phyloP scores from a whole-genome alignment of 805 yeast genomes.

The Lachancea sp. region DNA sequence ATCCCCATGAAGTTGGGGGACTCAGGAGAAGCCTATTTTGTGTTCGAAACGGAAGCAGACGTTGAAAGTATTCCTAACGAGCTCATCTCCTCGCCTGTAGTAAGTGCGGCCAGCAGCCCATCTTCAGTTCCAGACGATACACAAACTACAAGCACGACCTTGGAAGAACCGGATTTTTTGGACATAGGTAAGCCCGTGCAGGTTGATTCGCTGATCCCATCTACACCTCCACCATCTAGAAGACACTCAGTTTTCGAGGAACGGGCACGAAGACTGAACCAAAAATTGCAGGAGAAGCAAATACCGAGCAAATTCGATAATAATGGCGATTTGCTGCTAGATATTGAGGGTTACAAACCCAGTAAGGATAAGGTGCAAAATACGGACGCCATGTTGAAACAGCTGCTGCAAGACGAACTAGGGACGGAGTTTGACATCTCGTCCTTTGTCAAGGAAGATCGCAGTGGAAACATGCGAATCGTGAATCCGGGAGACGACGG shows the following conservation, averaged over 20 bases:
- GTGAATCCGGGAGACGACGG: slow-evolving; percentile 30
- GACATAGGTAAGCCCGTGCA: slow-evolving; percentile 18
- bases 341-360: slow-evolving; percentile 94
- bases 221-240: slow-evolving; percentile 7
- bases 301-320: slow-evolving; percentile 84
- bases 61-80: slow-evolving; percentile 60
- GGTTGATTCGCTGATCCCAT: slow-evolving; percentile 2
- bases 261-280: slow-evolving; percentile 42
- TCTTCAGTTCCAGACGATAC: slow-evolving; percentile 25
- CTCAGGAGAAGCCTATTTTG: slow-evolving; percentile 97
- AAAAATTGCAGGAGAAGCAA: slow-evolving; percentile 58
- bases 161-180: slow-evolving; percentile 32
- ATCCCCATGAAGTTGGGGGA: slow-evolving; percentile 96
- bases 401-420: slow-evolving; percentile 71
- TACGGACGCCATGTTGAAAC: slow-evolving; percentile 69
- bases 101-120: slow-evolving; percentile 64
- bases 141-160: slow-evolving; percentile 5
- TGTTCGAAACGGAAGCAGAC: slow-evolving; percentile 71
- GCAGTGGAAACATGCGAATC: slow-evolving; percentile 62
- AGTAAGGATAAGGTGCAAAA: slow-evolving; percentile 69
- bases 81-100: slow-evolving; percentile 80
- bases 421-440: slow-evolving; percentile 45
- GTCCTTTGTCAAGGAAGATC: slow-evolving; percentile 48
- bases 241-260: slow-evolving; percentile 18
- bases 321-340: slow-evolving; percentile 84